A percentile compares a stretch with the other conserved stretches of the same genome.
Evolutionary conservation across 1,139 yeast species (phyloP).

Genomic region (Entelexis paramagnoliae): DNA sequence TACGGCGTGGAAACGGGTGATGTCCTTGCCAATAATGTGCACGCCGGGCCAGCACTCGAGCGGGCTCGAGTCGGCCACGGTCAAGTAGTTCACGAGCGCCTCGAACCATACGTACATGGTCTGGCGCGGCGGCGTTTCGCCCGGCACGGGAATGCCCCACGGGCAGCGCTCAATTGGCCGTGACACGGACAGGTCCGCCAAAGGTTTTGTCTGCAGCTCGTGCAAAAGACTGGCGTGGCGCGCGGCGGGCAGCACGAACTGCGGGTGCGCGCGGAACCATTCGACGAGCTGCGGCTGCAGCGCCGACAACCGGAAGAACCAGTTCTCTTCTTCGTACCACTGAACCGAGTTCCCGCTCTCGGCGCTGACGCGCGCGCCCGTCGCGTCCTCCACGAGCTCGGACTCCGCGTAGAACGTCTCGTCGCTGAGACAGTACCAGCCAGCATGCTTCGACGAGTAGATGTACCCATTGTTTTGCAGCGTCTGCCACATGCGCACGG

Average conservation of each 20-base stretch:
- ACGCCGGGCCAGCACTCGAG: conserved; percentile 39
- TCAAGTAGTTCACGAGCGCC: conserved; percentile 76
- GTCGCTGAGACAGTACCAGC: conserved; percentile 93
- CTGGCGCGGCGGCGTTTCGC: conserved; percentile 49
- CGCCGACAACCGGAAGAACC: conserved; percentile 64
- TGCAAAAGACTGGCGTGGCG: conserved; percentile 47
- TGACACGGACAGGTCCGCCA: conserved; percentile 70
- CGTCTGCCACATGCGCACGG: conserved; percentile 55
- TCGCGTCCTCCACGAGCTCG: conserved; percentile 43
- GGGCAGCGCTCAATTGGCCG: conserved; percentile 64
- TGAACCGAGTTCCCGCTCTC: conserved; percentile 72
- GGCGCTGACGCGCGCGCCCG: conserved; percentile 41
- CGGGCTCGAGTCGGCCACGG: conserved; percentile 39
- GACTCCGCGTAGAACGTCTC: conserved; percentile 87
- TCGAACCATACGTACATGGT: conserved; percentile 95
- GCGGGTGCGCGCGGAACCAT: conserved; percentile 37
- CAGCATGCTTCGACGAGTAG: conserved; percentile 72
- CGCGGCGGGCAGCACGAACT: conserved; percentile 54
- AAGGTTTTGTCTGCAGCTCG: conserved; percentile 42
- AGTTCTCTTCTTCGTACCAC: conserved; percentile 71
- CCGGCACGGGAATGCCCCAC: conserved; percentile 92
- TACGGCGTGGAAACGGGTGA: conserved; percentile 70
- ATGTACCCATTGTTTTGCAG: conserved; percentile 55
- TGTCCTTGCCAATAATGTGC: conserved; percentile 88
- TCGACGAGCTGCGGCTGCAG: conserved; percentile 49